Base-by-base conservation (phyloP, 441 rosid genomes). In the Jatropha multifida region DNA sequence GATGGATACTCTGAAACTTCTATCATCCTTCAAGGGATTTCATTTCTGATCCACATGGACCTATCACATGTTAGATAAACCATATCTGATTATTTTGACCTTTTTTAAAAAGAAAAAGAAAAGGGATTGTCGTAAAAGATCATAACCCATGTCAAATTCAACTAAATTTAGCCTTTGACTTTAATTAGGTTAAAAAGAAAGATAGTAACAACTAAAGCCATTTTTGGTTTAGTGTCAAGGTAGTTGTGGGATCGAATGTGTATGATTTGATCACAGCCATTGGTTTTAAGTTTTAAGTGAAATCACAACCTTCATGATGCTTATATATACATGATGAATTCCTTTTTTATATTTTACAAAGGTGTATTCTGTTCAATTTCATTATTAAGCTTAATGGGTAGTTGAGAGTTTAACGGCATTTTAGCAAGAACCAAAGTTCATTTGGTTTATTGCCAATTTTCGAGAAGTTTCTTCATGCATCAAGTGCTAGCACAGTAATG, bases 1-100 rank as follows among this genome's bases (percentile, higher is more conserved):
- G 32, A 74, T 20, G 11, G 23, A 48, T 18, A 60, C 14, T 26
- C 15, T 2, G 40, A 37, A 62, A 9, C 76, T 54, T 17, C 6
- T 41, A 73, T 37, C 62, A 26, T 26, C n/a, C 6, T 27, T 60
- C 8, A 27, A 61, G 65, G 63, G 44, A 6, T 2, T 70, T 44
- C 17, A 32, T 48, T 49, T 58, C 5, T 15, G 4, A 52, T 76
- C 74, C 64, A 23, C 68, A 20, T 26, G 61, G 60, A 48, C 69
- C 78, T n/a, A 61, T 76, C 70, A 63, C 20, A 5, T 49, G 78
- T 76, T 76, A 62, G 78, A 65, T 76, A 42, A 76, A 56, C 79
- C 71, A 63, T 40, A 51, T 42, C 74, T 17, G 32, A 62, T 69
- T 10, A 5, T 8, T 58, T 70, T 69, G 78, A 68, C 69, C 69